Conservation (phyloP, 164 flowering plant genomes). For the Akebia trifoliata region DNA sequence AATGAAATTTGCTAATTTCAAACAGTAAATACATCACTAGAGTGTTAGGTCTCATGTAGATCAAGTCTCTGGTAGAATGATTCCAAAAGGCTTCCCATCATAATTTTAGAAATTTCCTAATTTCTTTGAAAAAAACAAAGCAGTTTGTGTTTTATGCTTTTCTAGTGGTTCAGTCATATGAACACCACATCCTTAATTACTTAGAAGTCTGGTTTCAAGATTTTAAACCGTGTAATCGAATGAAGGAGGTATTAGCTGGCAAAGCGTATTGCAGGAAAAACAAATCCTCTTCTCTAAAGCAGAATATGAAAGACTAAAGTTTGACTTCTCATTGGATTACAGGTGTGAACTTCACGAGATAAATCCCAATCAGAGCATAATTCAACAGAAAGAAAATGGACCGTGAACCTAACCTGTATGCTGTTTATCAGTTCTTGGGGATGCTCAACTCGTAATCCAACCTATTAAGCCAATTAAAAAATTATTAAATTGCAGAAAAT, state of each 20-base stretch:
- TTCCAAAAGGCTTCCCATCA: neutral
- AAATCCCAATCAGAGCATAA: neutral
- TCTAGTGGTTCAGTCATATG: neutral
- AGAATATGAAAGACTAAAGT: neutral
- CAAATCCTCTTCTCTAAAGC: neutral
- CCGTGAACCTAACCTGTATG: slow-evolving; percentile 62
- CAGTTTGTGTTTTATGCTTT: slow-evolving; percentile 1
- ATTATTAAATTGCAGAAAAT: neutral
- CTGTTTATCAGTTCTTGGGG: slow-evolving; percentile 90
- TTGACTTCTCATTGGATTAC: neutral
- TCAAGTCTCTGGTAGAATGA: neutral
- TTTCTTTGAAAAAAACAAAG: neutral
- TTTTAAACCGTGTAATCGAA: neutral
- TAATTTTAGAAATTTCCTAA: neutral
- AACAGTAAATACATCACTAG: neutral
- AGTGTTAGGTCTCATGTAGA: neutral
- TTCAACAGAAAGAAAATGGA: neutral
- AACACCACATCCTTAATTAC: neutral
- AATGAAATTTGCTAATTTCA: neutral
- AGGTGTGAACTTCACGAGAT: neutral
- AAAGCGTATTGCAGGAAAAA: slow-evolving; percentile 1
- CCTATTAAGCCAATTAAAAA: slow-evolving; percentile 41
- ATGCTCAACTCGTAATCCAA: slow-evolving; percentile 95
- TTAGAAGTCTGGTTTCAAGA: neutral
- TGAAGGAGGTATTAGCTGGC: neutral